Conservation (phyloP, 768 basidiomycete genomes). For the Tulasnella calospora region DNA sequence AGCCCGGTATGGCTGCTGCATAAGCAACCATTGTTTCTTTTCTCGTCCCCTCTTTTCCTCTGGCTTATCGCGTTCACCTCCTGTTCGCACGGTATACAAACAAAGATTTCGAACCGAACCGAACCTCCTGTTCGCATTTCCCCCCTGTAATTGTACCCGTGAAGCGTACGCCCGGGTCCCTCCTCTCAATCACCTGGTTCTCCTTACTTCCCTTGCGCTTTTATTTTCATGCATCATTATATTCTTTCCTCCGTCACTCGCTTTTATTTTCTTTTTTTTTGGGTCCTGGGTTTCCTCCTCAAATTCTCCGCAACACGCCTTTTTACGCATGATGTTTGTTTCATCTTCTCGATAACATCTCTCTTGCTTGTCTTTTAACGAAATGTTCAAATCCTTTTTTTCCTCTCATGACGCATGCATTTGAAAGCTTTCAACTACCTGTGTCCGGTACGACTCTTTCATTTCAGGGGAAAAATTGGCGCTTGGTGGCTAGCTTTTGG, state of each 20-base stretch:
- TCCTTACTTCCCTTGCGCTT: background rate
- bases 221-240: background rate
- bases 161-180: background rate
- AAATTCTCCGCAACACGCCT: background rate
- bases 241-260: background rate
- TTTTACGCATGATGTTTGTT: background rate
- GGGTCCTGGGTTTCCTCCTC: too few relatives aligned
- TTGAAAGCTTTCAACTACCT: too few relatives aligned
- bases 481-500: too few relatives aligned
- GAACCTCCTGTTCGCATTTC: background rate
- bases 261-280: too few relatives aligned
- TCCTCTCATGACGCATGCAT: too few relatives aligned
- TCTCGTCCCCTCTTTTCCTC: background rate
- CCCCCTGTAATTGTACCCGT: background rate
- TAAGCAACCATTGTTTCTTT: background rate
- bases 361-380: background rate
- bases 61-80: background rate
- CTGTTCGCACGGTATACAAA: too few relatives aligned
- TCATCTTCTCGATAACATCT: background rate
- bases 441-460: too few relatives aligned
- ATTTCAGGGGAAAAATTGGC: too few relatives aligned
- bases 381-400: too few relatives aligned
- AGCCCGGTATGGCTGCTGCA: slow-evolving; percentile 21
- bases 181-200: background rate
- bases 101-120: too few relatives aligned